Conservation (phyloP, 1,284 basidiomycete genomes). For the Dichomitus squalens region DNA sequence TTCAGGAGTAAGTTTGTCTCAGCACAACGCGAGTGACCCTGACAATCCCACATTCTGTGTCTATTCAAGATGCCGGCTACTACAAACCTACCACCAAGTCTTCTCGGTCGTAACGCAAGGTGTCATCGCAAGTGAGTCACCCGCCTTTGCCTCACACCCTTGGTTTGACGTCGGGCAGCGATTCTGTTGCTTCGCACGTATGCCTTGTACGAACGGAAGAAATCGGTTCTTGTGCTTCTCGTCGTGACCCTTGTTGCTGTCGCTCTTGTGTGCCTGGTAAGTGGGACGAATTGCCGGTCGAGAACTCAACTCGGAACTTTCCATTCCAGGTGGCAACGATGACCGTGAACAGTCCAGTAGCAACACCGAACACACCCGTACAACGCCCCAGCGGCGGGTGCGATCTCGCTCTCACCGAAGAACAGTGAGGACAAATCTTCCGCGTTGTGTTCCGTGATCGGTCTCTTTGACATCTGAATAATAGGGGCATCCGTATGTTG, state of each 20-base stretch:
- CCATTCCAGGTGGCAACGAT: constrained; percentile 2
- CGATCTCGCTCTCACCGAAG: constrained; percentile 12
- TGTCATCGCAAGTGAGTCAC: constrained; percentile 8
- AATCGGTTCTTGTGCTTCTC: constrained; percentile 10
- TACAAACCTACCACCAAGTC: constrained; percentile 14
- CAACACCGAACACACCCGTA: not conserved
- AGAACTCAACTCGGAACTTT: not conserved
- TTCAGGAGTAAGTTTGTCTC: not conserved
- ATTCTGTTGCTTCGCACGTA: constrained; percentile 17
- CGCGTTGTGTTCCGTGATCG: too few relatives aligned
- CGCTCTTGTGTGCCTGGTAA: constrained; percentile 13
- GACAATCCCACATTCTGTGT: too few relatives aligned
- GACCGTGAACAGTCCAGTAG: constrained; percentile 3
- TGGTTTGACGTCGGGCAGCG: not conserved
- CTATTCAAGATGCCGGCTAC: constrained; percentile 4
- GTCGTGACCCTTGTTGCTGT: constrained; percentile 8
- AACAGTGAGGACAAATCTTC: constrained; percentile 4
- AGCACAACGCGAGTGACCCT: not conserved
- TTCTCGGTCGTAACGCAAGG: constrained; percentile 5
- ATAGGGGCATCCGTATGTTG: constrained; percentile 17
- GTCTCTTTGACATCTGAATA: not conserved
- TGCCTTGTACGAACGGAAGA: constrained; percentile 18
- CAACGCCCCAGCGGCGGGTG: constrained; percentile 8
- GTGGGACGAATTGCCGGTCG: not conserved
- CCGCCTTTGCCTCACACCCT: not conserved